These are phyloP conservation scores for Neoscytalidium dimidiatum DNA, from an alignment of 2,329 filamentous ascomycete genomes.

Conservation along the genomic window DNA sequence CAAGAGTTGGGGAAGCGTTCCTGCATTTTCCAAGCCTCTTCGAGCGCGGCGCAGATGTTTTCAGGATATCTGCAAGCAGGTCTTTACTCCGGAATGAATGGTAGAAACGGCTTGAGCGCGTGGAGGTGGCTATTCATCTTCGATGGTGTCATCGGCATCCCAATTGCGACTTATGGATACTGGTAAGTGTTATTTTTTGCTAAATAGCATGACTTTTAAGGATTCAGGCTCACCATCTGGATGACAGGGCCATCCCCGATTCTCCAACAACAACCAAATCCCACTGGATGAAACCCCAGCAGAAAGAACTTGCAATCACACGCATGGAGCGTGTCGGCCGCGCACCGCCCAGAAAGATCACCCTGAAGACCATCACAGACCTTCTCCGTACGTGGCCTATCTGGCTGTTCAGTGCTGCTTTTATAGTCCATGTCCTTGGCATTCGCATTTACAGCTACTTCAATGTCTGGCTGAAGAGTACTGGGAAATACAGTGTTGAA, in stretches of 20 bases:
- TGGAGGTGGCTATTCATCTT: constrained; percentile 30
- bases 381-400: constrained; percentile 5
- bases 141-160: not conserved
- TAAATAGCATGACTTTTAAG: not conserved
- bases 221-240: not conserved
- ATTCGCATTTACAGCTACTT: constrained; percentile 22
- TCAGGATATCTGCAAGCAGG: constrained; percentile 22
- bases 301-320: constrained; percentile 14
- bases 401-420: constrained; percentile 18
- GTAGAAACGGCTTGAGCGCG: constrained; percentile 29
- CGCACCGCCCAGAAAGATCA: not conserved
- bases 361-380: not conserved
- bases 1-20: constrained; percentile 55
- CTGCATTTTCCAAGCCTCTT: constrained; percentile 60
- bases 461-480: constrained; percentile 22
- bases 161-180: not conserved
- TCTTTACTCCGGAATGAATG: constrained; percentile 18
- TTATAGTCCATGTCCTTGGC: constrained; percentile 19
- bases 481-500: constrained; percentile 4
- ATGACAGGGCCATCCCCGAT: constrained; percentile 5
- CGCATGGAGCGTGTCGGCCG: constrained; percentile 14
- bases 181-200: not conserved
- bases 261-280: constrained; percentile 15
- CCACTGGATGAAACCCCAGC: constrained; percentile 10
- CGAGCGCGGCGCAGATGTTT: constrained; percentile 17